Base-by-base conservation (phyloP, 169 alveolate species). In the Plasmodium coatneyi region DNA sequence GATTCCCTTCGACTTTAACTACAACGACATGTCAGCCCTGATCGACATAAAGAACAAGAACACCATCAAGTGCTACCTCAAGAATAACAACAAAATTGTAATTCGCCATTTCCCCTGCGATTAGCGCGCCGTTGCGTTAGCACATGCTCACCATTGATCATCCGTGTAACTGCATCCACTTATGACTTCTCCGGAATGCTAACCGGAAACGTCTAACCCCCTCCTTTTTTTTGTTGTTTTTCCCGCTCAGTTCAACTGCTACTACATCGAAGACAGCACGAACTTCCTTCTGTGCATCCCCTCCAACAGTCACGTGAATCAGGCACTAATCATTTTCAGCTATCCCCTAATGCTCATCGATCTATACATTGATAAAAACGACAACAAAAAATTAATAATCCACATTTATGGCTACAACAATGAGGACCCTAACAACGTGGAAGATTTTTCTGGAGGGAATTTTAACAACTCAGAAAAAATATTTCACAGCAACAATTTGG, bases 21-120 rank as follows among this genome's bases (percentile, higher is more conserved):
- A 80, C 76, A 66, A 66, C 25, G 43, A 43, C 83, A 71, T 71
- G 82, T 80, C 82, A 30, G 91, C 89, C 43, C 82, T 90, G 46
- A 80, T 80, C 16, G 94, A 90, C 36, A 90, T 90, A 66, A 90
- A 90, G 74, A 79, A 90, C 71, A 90, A 90, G 25, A 79, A 90
- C 60, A 90, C 91, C 72, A 90, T 90, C 70, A 90, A 90, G 74
- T 90, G 94, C 84, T 90, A 80, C 91, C 74, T 90, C 54, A 90
- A 90, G 54, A 80, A 90, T 71, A 90, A 70, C 46, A 90, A 90
- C 32, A 66, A 90, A 90, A 90, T 90, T 80, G 93, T 86, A 86
- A 86, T 52, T 28, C 34, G 32, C 39, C 46, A 70, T 80, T 14
- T n/a, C 25, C 2, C 56, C 30, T 7, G 43, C n/a, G 66, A 39